Evolutionary conservation across 129 eudicot genomes (phyloP), one percentile per base, ranked within the genome.

Genomic region (sunflower (Helianthus annuus)): DNA sequence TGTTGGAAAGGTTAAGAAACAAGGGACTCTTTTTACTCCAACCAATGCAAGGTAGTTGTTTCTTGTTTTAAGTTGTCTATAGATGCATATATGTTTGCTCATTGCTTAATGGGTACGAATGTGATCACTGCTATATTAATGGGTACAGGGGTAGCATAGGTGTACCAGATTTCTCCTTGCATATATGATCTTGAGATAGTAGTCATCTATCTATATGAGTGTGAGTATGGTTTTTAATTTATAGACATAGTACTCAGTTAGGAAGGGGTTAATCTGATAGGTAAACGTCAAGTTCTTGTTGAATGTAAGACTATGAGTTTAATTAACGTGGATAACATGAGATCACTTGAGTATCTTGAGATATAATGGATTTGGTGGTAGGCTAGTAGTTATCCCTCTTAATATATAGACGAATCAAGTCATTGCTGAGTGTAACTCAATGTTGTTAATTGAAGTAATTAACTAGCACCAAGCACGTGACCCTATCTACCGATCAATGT

Each of bases 1-100:
- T 5, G 98, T 94, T 19, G 98, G 98, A 53, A 94, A 88, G 86
- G 78, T 94, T 73, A 71, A 64, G 75, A 90, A 90, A 79, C 93
- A 85, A 84, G 98, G 97, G 54, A 76, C 82, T 13, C 81, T 85
- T 17, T 63, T 94, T 58, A 81, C 80, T 58, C 98, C 98, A 11
- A 88, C 89, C 38, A 65, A 73, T 66, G 36, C 72, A 81, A 94
- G 97, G 98, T 94, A 87, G 81, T 80, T 79, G 64, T 44, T 61
- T 68, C 27, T 2, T 58, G 4, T 69, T 29, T 64, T 46, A 45
- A 44, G 32, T 45, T 72, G 56, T n/a, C 45, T 14, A 10, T 72
- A 63, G 60, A 72, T 72, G 32, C 59, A 60, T 59, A 39, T 13
- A 15, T 22, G 57, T 9, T 71, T 27, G 45, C 45, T 15, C 40